These are phyloP conservation scores for Termitomyces sp. DNA, from an alignment of 768 basidiomycete genomes.

Conservation along the genomic window DNA sequence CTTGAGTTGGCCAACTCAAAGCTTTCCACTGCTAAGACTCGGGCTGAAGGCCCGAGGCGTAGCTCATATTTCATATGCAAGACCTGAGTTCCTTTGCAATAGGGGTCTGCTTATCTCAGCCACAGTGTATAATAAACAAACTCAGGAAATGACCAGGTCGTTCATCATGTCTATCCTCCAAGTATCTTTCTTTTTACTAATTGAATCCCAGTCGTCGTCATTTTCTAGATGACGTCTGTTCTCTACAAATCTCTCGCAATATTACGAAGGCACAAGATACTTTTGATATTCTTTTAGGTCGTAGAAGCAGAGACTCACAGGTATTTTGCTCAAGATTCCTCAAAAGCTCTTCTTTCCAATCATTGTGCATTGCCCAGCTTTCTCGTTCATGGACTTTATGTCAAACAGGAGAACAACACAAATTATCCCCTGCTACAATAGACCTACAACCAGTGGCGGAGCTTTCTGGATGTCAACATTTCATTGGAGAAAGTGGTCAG, in stretches of 20 bases:
- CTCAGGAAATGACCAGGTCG: not conserved
- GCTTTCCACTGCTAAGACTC: too few relatives aligned
- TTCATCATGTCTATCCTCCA: not conserved
- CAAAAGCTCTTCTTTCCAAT: not conserved
- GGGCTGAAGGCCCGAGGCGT: too few relatives aligned
- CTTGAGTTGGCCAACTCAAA: too few relatives aligned
- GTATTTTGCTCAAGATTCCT: too few relatives aligned
- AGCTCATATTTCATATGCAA: slow-evolving; percentile 9
- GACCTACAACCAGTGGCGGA: not conserved
- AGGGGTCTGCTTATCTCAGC: not conserved
- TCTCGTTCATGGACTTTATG: slow-evolving; percentile 5
- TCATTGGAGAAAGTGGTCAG: slow-evolving; percentile 7
- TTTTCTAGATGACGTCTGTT: slow-evolving; percentile 6
- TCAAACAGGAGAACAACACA: not conserved
- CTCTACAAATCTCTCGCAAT: slow-evolving; percentile 1
- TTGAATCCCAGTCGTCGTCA: slow-evolving; percentile 1
- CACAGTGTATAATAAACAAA: slow-evolving; percentile 5
- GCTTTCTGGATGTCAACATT: not conserved
- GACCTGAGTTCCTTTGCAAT: not conserved
- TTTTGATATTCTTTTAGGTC: slow-evolving; percentile 9
- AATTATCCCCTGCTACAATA: not conserved
- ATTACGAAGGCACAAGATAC: not conserved
- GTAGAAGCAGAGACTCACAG: slow-evolving; percentile 2
- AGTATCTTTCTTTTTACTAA: not conserved
- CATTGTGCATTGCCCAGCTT: not conserved